Evolutionary conservation across 768 basidiomycete species (phyloP).

Genomic region (Candolleomyces efflorescens): DNA sequence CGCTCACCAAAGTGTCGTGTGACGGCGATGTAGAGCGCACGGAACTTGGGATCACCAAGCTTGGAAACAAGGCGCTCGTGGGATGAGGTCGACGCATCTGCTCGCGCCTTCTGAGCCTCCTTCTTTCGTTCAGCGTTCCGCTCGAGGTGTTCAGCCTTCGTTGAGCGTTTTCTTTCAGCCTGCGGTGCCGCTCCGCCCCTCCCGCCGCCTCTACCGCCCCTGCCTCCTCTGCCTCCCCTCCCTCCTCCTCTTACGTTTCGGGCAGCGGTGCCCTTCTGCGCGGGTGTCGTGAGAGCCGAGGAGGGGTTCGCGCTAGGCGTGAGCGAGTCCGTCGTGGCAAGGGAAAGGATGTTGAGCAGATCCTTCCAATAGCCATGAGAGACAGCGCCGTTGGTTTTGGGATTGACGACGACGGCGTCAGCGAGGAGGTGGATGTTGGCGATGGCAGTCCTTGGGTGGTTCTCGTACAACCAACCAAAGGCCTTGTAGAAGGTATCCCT

Average conservation of each 20-base stretch:
- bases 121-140: conserved; percentile 10
- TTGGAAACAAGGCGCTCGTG: conserved; percentile 36
- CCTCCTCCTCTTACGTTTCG: not conserved
- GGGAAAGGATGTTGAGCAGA: conserved; percentile 60
- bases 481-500: conserved; percentile 59
- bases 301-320: conserved; percentile 13
- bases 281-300: conserved; percentile 23
- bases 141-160: not conserved
- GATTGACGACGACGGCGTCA: conserved; percentile 40
- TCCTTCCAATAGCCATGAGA: conserved; percentile 76
- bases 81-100: conserved; percentile 16
- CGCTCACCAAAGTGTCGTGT: conserved; percentile 55
- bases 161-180: conserved; percentile 4
- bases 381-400: conserved; percentile 24
- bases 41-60: conserved; percentile 45
- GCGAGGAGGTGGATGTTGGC: conserved; percentile 52
- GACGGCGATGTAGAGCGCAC: conserved; percentile 60
- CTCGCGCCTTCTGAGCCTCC: conserved; percentile 21
- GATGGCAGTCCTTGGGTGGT: conserved; percentile 70
- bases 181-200: conserved; percentile 10
- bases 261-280: not conserved
- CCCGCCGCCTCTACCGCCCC: conserved; percentile 13
- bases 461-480: conserved; percentile 64
- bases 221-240: conserved; percentile 1
- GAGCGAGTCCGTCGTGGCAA: conserved; percentile 54